phyloP scores from a whole-genome alignment of 2,329 filamentous ascomycete species.

The Cercospora zeina region DNA sequence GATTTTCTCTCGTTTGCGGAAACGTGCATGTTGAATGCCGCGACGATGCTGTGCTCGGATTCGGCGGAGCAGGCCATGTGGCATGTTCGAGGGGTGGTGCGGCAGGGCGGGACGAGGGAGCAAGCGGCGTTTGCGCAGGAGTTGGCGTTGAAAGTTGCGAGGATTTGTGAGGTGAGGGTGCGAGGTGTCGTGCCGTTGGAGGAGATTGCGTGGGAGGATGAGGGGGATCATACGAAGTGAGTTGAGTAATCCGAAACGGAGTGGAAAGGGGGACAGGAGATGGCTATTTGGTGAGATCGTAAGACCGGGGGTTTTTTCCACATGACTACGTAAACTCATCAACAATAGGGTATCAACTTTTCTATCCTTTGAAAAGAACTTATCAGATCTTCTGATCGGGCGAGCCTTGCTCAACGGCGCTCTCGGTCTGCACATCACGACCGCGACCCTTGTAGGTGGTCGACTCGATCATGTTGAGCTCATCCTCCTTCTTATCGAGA shows the following conservation, averaged over 20 bases:
- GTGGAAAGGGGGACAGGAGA: not conserved
- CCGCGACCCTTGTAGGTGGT: slow-evolving; percentile 34
- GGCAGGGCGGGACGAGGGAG: slow-evolving; percentile 22
- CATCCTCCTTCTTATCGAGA: slow-evolving; percentile 68
- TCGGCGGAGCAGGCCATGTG: slow-evolving; percentile 19
- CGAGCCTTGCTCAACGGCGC: not conserved
- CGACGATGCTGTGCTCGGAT: slow-evolving; percentile 21
- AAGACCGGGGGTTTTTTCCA: not conserved
- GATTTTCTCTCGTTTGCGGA: slow-evolving; percentile 18
- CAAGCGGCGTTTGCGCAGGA: slow-evolving; percentile 20
- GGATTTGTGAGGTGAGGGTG: slow-evolving; percentile 15
- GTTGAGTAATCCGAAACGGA: not conserved
- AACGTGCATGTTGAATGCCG: slow-evolving; percentile 21
- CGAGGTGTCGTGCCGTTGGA: slow-evolving; percentile 16
- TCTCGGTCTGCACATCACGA: not conserved
- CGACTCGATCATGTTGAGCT: slow-evolving; percentile 61
- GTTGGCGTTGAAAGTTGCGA: slow-evolving; percentile 21
- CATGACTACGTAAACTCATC: slow-evolving; percentile 5
- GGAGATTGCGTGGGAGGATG: slow-evolving; percentile 22
- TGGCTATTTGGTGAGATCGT: not conserved
- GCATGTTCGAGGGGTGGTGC: slow-evolving; percentile 25
- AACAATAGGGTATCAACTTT: slow-evolving; percentile 6
- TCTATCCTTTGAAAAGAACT: not conserved
- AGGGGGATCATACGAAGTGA: slow-evolving; percentile 15
- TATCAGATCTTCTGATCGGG: not conserved